Conservation (phyloP, 1,284 basidiomycete species). For the Chiua sp. region DNA sequence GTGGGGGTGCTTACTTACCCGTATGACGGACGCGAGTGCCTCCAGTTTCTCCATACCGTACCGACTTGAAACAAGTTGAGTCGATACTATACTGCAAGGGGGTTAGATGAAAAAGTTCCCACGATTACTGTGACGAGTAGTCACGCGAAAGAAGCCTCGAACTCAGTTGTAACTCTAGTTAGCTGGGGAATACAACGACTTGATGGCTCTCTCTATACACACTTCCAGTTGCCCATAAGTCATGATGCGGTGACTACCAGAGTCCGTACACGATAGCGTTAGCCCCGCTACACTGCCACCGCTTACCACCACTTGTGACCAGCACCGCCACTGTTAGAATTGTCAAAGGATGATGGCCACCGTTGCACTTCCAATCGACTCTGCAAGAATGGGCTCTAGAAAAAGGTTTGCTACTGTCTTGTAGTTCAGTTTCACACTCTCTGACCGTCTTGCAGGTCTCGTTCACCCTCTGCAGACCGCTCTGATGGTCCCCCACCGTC, state of each 20-base stretch:
- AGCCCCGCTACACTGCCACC: no score
- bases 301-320: no score
- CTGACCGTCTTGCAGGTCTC: slow-evolving; percentile 49
- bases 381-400: slow-evolving; percentile 19
- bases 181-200: no score
- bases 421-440: background rate
- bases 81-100: no score
- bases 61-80: background rate
- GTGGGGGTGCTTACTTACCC: slow-evolving; percentile 42
- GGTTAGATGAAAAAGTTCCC: slow-evolving; percentile 8
- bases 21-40: slow-evolving; percentile 54
- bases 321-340: no score
- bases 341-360: background rate
- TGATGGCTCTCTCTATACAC: no score
- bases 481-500: slow-evolving; percentile 60
- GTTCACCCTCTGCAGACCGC: slow-evolving; percentile 55
- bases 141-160: no score
- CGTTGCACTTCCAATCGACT: slow-evolving; percentile 5
- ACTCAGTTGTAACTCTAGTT: no score
- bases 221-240: no score
- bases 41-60: slow-evolving; percentile 52
- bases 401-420: slow-evolving; percentile 28
- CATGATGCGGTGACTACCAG: no score
- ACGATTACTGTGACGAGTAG: slow-evolving; percentile 15
- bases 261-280: no score